Evolutionary conservation across 2,329 filamentous ascomycete species (phyloP).

Genomic region (Colletotrichum tamarilloi): DNA sequence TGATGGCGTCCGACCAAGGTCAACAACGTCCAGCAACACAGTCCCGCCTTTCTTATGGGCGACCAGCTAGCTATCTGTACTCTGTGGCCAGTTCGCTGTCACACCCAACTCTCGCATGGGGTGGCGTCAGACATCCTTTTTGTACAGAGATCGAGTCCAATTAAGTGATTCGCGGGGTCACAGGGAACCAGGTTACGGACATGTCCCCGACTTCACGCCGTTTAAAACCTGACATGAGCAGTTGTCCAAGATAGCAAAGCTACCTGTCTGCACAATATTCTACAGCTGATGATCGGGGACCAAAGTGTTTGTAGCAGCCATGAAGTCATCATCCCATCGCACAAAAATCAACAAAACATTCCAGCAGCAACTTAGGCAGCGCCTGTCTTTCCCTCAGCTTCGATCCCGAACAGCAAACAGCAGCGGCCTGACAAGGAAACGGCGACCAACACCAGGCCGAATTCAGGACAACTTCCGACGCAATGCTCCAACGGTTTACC

Average conservation of each 20-base stretch:
- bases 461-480: conserved; percentile 30
- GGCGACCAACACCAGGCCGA: conserved; percentile 32
- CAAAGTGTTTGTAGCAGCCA: neutral
- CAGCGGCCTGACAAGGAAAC: conserved; percentile 12
- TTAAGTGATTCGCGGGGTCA: conserved; percentile 19
- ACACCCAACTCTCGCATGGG: conserved; percentile 15
- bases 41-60: neutral
- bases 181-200: neutral
- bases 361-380: neutral
- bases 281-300: neutral
- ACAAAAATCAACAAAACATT: neutral
- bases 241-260: conserved; percentile 2
- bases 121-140: neutral
- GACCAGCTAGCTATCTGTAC: neutral
- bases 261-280: neutral
- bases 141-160: neutral
- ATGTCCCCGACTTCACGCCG: conserved; percentile 15
- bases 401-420: neutral
- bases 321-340: neutral
- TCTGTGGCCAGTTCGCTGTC: neutral
- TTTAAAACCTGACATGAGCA: neutral
- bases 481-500: conserved; percentile 25
- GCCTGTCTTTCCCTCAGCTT: conserved; percentile 1
- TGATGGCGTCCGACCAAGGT: neutral
- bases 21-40: neutral